Percentiles rank a stretch among this genome's conserved stretches.
phyloP scores from a whole-genome alignment of 352 stramenopile species.

The Pythium rhizo-oryzae region DNA sequence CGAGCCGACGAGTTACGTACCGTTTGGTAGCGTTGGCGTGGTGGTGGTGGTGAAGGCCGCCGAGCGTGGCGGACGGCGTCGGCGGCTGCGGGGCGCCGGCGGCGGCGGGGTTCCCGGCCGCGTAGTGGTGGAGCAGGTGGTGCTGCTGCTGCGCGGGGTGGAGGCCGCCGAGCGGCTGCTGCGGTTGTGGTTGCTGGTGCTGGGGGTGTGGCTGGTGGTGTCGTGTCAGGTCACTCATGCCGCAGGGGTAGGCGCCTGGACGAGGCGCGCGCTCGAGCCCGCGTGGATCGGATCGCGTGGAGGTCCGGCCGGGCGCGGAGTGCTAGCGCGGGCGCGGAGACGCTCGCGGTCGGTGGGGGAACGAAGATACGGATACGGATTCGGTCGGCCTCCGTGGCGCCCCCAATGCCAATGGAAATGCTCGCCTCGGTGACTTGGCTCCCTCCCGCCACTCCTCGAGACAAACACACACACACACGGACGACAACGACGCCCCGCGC shows the following conservation, averaged over 20 bases:
- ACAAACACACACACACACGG: conserved; percentile 21
- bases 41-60: background rate
- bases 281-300: background rate
- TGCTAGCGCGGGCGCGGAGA: background rate
- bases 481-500: conserved; percentile 19
- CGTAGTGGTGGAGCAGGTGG: conserved; percentile 21
- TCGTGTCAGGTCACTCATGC: conserved; percentile 31
- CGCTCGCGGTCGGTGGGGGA: no score
- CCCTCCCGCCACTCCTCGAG: conserved; percentile 24
- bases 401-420: conserved; percentile 16
- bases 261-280: background rate
- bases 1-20: conserved; percentile 8
- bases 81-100: background rate
- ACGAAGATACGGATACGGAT: conserved; percentile 9
- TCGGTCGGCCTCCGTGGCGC: conserved; percentile 6
- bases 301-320: background rate
- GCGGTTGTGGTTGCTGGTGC: conserved; percentile 32
- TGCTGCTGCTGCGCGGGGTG: no score
- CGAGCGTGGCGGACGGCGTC: background rate
- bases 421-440: conserved; percentile 22
- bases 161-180: conserved; percentile 28
- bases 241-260: conserved; percentile 1
- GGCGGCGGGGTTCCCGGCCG: background rate
- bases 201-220: conserved; percentile 22
- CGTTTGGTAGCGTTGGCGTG: conserved; percentile 27